Percentiles rank a stretch among this genome's conserved stretches.
Evolutionary conservation across 2,329 filamentous ascomycete genomes (phyloP).

Genomic region (Albophoma yamanashiensis): DNA sequence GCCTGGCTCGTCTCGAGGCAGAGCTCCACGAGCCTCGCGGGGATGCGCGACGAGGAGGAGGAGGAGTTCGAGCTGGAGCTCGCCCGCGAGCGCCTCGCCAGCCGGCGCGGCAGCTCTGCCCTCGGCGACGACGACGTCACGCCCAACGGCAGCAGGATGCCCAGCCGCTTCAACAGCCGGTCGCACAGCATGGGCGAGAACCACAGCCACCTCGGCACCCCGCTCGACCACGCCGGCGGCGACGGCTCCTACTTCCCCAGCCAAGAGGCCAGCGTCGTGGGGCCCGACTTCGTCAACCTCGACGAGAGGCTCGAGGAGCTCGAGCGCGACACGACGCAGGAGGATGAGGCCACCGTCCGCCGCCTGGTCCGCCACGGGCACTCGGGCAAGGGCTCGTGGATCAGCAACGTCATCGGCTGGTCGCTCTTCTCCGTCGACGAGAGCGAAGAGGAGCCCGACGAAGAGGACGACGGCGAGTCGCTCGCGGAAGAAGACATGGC

Average conservation of each 20-base stretch:
- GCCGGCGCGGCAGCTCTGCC: conserved; percentile 34
- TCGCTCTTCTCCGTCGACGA: conserved; percentile 53
- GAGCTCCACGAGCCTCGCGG: conserved; percentile 52
- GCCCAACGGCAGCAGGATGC: conserved; percentile 31
- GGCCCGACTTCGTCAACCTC: conserved; percentile 53
- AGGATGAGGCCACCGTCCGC: conserved; percentile 49
- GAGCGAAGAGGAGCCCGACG: conserved; percentile 39
- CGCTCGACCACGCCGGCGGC: conserved; percentile 24
- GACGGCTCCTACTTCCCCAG: conserved; percentile 32
- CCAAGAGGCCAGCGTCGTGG: conserved; percentile 29
- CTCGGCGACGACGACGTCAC: conserved; percentile 26
- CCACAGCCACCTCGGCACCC: conserved; percentile 31
- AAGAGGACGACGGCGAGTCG: conserved; percentile 25
- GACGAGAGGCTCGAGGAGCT: conserved; percentile 48
- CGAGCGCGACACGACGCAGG: conserved; percentile 37
- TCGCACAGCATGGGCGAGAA: conserved; percentile 20
- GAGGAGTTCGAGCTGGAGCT: conserved; percentile 41
- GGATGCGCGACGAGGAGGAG: conserved; percentile 39
- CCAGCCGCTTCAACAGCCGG: conserved; percentile 39
- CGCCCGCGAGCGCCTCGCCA: conserved; percentile 36
- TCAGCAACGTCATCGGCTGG: conserved; percentile 48
- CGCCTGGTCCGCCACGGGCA: conserved; percentile 44
- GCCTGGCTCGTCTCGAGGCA: conserved; percentile 56
- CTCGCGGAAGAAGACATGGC: conserved; percentile 13
- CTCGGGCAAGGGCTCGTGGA: conserved; percentile 44